These are phyloP conservation scores for Kurtzmaniella quercitrusa DNA, from an alignment of 1,139 yeast genomes.

Conservation along the genomic window DNA sequence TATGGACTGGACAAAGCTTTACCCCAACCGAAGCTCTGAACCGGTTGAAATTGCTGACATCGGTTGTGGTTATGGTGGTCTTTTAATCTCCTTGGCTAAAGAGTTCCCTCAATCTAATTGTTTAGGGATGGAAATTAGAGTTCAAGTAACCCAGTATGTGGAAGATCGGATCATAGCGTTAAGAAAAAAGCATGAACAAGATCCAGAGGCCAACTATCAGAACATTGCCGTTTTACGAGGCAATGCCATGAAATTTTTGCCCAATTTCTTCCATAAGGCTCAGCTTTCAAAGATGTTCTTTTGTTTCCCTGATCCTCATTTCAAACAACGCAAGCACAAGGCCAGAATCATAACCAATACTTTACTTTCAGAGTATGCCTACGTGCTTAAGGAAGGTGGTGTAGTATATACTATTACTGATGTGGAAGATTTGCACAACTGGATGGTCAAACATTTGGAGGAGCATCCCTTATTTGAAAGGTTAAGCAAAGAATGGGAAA, in stretches of 20 bases:
- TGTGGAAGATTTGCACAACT: conserved; percentile 84
- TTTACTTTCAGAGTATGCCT: conserved; percentile 86
- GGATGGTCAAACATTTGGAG: conserved; percentile 94
- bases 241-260: conserved; percentile 95
- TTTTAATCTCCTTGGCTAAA: conserved; percentile 75
- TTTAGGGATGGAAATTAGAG: conserved; percentile 95
- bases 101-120: conserved; percentile 68
- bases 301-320: conserved; percentile 99
- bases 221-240: conserved; percentile 90
- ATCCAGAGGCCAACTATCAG: conserved; percentile 44
- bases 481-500: conserved; percentile 75
- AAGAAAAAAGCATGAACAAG: conserved; percentile 49
- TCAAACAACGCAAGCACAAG: conserved; percentile 94
- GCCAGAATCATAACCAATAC: conserved; percentile 94
- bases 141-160: conserved; percentile 94
- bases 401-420: conserved; percentile 92
- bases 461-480: conserved; percentile 90
- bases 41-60: conserved; percentile 89
- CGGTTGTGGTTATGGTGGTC: conserved; percentile 98
- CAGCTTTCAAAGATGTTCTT: conserved; percentile 89
- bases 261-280: conserved; percentile 81
- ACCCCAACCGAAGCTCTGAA: conserved; percentile 55
- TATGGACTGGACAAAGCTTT: conserved; percentile 84
- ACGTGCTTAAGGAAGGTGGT: conserved; percentile 82
- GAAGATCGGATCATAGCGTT: conserved; percentile 92